phyloP scores from a whole-genome alignment of 73 alveolate species.

The Strombidium stylifer region DNA sequence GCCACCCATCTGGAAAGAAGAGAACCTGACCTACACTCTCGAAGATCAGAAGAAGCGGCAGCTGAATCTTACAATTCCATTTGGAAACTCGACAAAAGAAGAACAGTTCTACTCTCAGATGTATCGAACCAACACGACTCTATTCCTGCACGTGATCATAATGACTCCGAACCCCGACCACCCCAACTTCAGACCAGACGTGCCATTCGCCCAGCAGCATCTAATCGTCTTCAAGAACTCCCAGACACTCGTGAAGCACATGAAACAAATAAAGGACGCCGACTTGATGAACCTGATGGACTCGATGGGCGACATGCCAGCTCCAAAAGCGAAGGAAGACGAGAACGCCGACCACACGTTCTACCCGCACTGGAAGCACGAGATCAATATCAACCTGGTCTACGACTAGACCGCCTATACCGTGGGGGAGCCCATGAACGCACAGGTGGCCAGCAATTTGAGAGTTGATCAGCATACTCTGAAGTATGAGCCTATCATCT shows the following conservation, averaged over 20 bases:
- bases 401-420: conserved; percentile 59
- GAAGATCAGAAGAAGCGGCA: too few relatives aligned
- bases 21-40: too few relatives aligned
- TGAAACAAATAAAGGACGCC: conserved; percentile 15
- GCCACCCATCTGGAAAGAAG: too few relatives aligned
- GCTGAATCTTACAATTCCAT: too few relatives aligned
- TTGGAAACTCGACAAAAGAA: too few relatives aligned
- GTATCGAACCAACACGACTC: too few relatives aligned
- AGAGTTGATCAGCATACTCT: conserved; percentile 8
- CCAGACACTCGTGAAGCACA: not conserved
- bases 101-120: too few relatives aligned
- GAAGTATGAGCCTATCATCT: conserved; percentile 46
- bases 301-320: conserved; percentile 10
- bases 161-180: too few relatives aligned
- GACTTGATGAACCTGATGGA: conserved; percentile 11
- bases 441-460: conserved; percentile 47
- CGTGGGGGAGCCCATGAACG: conserved; percentile 44
- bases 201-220: too few relatives aligned
- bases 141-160: not conserved
- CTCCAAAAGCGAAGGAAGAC: conserved; percentile 16
- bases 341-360: conserved; percentile 38
- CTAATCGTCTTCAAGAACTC: too few relatives aligned
- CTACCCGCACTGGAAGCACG: conserved; percentile 50
- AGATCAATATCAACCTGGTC: conserved; percentile 51
- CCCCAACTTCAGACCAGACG: too few relatives aligned